phyloP scores from a whole-genome alignment of 2,329 filamentous ascomycete genomes.

The Coniochaeta sp. region DNA sequence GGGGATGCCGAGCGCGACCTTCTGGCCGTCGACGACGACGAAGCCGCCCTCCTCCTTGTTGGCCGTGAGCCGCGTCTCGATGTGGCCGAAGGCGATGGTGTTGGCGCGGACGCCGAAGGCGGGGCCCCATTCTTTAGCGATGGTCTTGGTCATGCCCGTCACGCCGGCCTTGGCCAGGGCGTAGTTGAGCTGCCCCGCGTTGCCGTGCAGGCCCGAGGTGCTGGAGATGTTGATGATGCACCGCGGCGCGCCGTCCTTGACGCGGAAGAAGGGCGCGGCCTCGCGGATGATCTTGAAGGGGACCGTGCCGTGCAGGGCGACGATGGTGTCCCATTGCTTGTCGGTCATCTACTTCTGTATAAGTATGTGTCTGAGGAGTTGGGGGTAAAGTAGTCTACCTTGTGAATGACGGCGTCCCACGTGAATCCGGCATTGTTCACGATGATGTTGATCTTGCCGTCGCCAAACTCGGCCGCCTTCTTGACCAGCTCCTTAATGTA shows the following conservation, averaged over 20 bases:
- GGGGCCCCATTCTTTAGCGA: slow-evolving; percentile 89
- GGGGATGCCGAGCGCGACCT: slow-evolving; percentile 69
- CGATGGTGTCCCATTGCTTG: slow-evolving; percentile 86
- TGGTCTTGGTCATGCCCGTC: slow-evolving; percentile 76
- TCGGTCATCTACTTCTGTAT: slow-evolving; percentile 55
- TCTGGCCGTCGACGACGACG: slow-evolving; percentile 67
- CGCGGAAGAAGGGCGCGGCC: slow-evolving; percentile 79
- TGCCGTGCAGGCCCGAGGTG: slow-evolving; percentile 77
- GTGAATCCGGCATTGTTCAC: slow-evolving; percentile 91
- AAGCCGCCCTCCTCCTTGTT: slow-evolving; percentile 82
- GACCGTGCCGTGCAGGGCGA: slow-evolving; percentile 75
- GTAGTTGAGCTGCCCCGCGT: slow-evolving; percentile 89
- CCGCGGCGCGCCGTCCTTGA: slow-evolving; percentile 72
- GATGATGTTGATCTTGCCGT: slow-evolving; percentile 83
- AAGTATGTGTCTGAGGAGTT: not conserved
- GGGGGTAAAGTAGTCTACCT: slow-evolving; percentile 24
- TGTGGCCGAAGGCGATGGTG: slow-evolving; percentile 77
- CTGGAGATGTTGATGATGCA: slow-evolving; percentile 79
- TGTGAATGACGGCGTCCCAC: slow-evolving; percentile 89
- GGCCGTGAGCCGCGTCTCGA: slow-evolving; percentile 71
- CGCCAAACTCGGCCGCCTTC: slow-evolving; percentile 70
- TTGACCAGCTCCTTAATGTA: slow-evolving; percentile 69
- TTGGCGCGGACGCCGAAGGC: slow-evolving; percentile 76
- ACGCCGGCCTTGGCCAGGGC: slow-evolving; percentile 79
- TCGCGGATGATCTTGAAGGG: slow-evolving; percentile 78